phyloP scores from a whole-genome alignment of 2,329 filamentous ascomycete genomes.

The Byssochlamys sp. region DNA sequence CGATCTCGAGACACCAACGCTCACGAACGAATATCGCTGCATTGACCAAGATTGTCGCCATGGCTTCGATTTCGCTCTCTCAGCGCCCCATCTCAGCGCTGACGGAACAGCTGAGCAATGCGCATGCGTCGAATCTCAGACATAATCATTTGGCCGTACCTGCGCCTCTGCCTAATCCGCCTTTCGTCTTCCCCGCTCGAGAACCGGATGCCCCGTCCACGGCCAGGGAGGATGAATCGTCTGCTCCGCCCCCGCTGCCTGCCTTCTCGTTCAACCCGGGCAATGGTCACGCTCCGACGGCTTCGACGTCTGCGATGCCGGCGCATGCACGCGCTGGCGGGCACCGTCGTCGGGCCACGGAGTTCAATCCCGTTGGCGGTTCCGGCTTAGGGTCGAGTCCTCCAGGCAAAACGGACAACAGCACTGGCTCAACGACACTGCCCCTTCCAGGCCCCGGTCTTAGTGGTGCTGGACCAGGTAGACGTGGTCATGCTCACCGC shows the following conservation, averaged over 20 bases:
- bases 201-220: constrained; percentile 39
- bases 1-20: background rate
- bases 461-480: constrained; percentile 40
- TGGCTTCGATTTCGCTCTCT: constrained; percentile 31
- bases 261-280: constrained; percentile 31
- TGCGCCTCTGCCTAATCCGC: constrained; percentile 47
- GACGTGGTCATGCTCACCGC: constrained; percentile 67
- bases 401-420: constrained; percentile 49
- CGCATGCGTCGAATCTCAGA: constrained; percentile 9
- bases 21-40: constrained; percentile 4
- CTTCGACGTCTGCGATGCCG: constrained; percentile 43
- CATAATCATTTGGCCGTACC: constrained; percentile 19
- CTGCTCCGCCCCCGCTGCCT: constrained; percentile 22
- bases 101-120: constrained; percentile 19
- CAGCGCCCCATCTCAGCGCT: constrained; percentile 20
- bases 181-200: constrained; percentile 53
- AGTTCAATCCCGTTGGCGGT: constrained; percentile 64
- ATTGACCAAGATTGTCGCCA: constrained; percentile 7
- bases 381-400: constrained; percentile 41
- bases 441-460: constrained; percentile 26
- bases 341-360: constrained; percentile 69
- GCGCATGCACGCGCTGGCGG: constrained; percentile 48
- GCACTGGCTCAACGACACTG: constrained; percentile 11
- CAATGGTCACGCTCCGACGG: constrained; percentile 31
- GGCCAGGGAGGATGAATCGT: constrained; percentile 43